Evolutionary conservation across 2,329 filamentous ascomycete genomes (phyloP), one percentile per base, ranked within the genome.

Genomic region (Alternaria alternata): DNA sequence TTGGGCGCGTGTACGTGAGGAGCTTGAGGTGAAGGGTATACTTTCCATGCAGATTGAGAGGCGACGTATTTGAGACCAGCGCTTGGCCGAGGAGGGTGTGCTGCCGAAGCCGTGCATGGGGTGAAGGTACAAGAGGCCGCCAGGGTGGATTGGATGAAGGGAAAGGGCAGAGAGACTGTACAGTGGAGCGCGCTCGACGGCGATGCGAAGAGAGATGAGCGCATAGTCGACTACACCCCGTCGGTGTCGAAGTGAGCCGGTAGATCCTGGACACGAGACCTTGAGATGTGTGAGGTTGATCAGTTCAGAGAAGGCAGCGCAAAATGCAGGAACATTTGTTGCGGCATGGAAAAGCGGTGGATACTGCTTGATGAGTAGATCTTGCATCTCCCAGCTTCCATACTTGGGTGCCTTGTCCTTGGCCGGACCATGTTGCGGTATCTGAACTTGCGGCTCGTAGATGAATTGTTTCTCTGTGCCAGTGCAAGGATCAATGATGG

Each of bases 331-430:
- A 7, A 96, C 90, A 74, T 97, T 95, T 62, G 92, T 94, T 7
- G 93, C 91, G 7, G 93, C 91, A 74, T 97, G 93, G 80, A 96
- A 96, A 3, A 96, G 81, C 6, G 93, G 92, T 53, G 92, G 92
- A 72, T 96, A 96, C 79, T 96, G 93, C 74, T 92, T 88, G 14
- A 92, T 91, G 62, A 96, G 84, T 59, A 96, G 85, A 73, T 94
- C 90, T 62, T 89, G 93, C 71, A 95, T 87, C 71, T 92, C 91
- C 69, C 86, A 85, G 75, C 89, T 91, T 67, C 90, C 91, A 76
- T 96, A 96, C 79, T 92, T 94, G 52, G 90, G 91, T 54, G 88
- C 73, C 69, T 79, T 83, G 64, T 86, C 84, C 67, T 88, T 80
- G 46, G 86, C 55, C 84, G 87, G 65, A 26, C 70, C 64, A 30